phyloP scores from a whole-genome alignment of 306 rosid genomes.

The Malus sylvestris region DNA sequence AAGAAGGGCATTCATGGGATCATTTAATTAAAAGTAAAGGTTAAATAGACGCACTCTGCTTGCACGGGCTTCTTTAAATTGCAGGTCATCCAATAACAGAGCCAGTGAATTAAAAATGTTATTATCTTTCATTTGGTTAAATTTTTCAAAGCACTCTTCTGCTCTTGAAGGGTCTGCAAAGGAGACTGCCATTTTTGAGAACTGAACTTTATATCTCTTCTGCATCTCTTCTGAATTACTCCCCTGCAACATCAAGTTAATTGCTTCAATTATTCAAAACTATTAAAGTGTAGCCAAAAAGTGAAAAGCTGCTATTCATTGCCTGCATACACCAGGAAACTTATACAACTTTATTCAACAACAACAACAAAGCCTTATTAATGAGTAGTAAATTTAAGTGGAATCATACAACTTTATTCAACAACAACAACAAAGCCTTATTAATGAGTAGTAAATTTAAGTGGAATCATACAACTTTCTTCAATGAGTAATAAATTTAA shows the following conservation, averaged over 20 bases:
- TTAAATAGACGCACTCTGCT: conserved; percentile 46
- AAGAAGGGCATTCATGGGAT: not conserved
- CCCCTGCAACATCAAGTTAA: conserved; percentile 45
- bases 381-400: too few species aligned
- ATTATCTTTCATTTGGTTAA: conserved; percentile 67
- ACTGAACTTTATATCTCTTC: conserved; percentile 35
- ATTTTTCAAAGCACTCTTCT: conserved; percentile 57
- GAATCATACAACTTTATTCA: not conserved
- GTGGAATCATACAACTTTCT: not conserved
- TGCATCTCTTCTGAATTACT: conserved; percentile 54
- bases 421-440: not conserved
- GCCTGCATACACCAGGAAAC: not conserved
- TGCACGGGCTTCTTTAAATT: conserved; percentile 29
- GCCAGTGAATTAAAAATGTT: conserved; percentile 55
- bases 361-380: too few species aligned
- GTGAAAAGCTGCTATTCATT: not conserved
- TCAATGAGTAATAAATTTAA: not conserved
- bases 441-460: too few species aligned
- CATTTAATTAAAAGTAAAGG: not conserved
- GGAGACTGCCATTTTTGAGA: conserved; percentile 54
- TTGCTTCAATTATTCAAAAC: conserved; percentile 6
- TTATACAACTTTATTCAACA: not conserved
- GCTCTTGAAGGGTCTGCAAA: conserved; percentile 76
- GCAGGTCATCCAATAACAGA: conserved; percentile 46
- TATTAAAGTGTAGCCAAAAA: conserved; percentile 14